A percentile compares a stretch with the other conserved stretches of the same genome.
phyloP scores from a whole-genome alignment of 495 filamentous ascomycete species.

The Darksidea phi region DNA sequence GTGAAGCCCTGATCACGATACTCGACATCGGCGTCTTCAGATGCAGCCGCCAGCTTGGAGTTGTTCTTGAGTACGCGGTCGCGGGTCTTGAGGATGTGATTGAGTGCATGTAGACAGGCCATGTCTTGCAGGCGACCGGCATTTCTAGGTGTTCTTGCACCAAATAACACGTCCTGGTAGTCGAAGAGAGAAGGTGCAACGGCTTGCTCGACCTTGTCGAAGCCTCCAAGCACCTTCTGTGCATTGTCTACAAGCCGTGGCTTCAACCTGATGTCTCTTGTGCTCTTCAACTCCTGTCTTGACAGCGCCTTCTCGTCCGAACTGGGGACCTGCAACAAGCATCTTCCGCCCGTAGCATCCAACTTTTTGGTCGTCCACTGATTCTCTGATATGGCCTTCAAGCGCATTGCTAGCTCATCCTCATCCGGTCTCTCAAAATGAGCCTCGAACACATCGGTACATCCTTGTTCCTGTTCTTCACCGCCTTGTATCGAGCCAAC shows the following conservation, averaged over 20 bases:
- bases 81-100: conserved; percentile 91
- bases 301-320: conserved; percentile 12
- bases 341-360: conserved; percentile 4
- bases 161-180: conserved; percentile 80
- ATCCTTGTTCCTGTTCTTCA: conserved; percentile 47
- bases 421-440: conserved; percentile 71
- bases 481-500: conserved; percentile 21
- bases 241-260: conserved; percentile 49
- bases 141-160: conserved; percentile 64
- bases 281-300: conserved; percentile 13
- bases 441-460: conserved; percentile 70
- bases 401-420: conserved; percentile 51
- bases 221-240: conserved; percentile 39
- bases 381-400: conserved; percentile 54
- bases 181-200: conserved; percentile 63
- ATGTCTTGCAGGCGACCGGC: conserved; percentile 66
- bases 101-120: conserved; percentile 78
- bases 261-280: conserved; percentile 60
- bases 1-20: conserved; percentile 94
- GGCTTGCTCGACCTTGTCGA: conserved; percentile 53
- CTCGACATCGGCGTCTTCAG: conserved; percentile 60
- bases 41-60: conserved; percentile 60
- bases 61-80: conserved; percentile 92
- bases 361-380: conserved; percentile 59
- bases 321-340: conserved; percentile 26